Percentiles rank a stretch among this genome's conserved stretches.
These are phyloP conservation scores for Microstroma glucosiphilum DNA, from an alignment of 1,284 basidiomycete species.

Conservation along the genomic window DNA sequence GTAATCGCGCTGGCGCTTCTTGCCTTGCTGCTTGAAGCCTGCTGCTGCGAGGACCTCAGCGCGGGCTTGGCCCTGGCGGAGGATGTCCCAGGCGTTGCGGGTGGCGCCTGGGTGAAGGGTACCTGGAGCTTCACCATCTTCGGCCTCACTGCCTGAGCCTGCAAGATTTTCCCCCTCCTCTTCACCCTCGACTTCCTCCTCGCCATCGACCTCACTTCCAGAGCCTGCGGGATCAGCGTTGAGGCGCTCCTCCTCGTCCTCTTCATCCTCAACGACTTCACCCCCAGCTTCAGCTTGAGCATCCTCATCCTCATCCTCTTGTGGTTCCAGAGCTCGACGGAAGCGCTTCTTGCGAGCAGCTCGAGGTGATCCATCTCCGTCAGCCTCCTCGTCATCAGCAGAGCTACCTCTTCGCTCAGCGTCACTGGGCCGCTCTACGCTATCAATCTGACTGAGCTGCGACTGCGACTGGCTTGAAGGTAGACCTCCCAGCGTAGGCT, in stretches of 20 bases:
- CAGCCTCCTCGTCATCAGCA: background rate
- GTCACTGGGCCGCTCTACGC: background rate
- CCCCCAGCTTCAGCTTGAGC: constrained; percentile 6
- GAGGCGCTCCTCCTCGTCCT: constrained; percentile 16
- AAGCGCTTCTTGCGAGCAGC: constrained; percentile 8
- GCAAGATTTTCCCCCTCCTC: background rate
- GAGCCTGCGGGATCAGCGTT: constrained; percentile 30
- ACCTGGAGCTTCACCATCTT: constrained; percentile 1
- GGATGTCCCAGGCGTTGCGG: constrained; percentile 4
- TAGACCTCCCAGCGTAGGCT: constrained; percentile 15
- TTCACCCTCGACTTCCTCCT: constrained; percentile 6
- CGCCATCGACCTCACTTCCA: constrained; percentile 12
- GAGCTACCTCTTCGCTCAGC: background rate
- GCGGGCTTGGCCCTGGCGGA: background rate
- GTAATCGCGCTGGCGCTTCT: constrained; percentile 26
- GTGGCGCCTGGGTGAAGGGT: background rate
- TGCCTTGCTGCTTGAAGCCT: constrained; percentile 1
- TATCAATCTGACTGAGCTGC: background rate
- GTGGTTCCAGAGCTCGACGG: constrained; percentile 7
- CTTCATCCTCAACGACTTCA: constrained; percentile 20
- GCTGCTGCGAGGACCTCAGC: background rate
- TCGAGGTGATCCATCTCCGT: background rate
- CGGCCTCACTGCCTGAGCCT: constrained; percentile 1
- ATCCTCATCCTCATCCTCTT: constrained; percentile 6
- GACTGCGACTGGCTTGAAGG: constrained; percentile 7